Base-by-base conservation (phyloP, 176 grass and related monocot genomes). In the Cenchrus purpureus region DNA sequence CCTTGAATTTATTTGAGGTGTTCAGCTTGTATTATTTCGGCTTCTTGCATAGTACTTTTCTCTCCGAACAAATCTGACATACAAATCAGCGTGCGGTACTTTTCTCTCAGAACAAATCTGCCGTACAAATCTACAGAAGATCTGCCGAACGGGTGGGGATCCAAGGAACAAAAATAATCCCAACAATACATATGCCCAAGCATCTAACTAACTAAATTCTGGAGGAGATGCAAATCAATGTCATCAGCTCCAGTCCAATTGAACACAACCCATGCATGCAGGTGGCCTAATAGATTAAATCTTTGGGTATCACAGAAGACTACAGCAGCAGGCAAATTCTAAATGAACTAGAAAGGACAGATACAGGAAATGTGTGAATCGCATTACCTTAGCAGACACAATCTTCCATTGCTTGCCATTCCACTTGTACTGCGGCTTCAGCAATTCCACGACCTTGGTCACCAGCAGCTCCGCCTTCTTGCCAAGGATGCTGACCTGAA, bases 321-420 rank as follows among this genome's bases (percentile, higher is more conserved):
- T 44, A 64, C 1, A 84, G 43, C 12, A 73, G 56, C 72, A 86
- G 28, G 9, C 37, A 29, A 78, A 75, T 57, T 6, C 12, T 50
- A 76, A 54, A 71, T 6, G 1, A 80, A 3, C 58, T 17, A 74
- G 59, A 17, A 79, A 65, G 28, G 40, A 77, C 8, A 7, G 8
- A 1, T 54, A 60, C 6, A 5, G 25, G 10, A 69, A 65, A 22
- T 66, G 52, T 28, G 44, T 63, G 29, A 28, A 37, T 12, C 43
- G 14, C 1, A 28, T 50, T 85, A 88, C 86, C 79, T 92, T 86
- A 12, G 17, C 28, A 12, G 14, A 58, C 0, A 65, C 82, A 65
- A 81, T 76, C 42, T 60, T 88, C 93, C 90, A 92, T 5, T 66
- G 32, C n/a, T 81, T 74, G 70, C 88, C 93, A 71, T 90, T 80